Base-by-base conservation (phyloP, 2,329 filamentous ascomycete species). In the Diaporthe sp. region DNA sequence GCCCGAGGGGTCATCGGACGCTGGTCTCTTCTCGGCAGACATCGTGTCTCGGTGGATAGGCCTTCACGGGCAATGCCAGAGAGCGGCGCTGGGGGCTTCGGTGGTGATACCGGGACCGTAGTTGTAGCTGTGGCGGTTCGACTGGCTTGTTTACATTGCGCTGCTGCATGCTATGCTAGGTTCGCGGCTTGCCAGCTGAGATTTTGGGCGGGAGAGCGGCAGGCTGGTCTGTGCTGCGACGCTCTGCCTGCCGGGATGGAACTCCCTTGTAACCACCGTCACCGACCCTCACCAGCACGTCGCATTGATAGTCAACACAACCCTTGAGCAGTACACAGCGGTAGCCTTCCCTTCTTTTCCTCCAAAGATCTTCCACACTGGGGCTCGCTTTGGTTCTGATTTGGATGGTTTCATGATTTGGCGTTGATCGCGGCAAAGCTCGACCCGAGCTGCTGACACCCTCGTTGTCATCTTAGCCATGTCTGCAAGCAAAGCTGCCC, bases 21-120 rank as follows among this genome's bases (percentile, higher is more conserved):
- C 95, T 75, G 95, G 94, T 82, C 97, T 92, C 86, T 99, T 98
- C 85, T 97, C 96, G 77, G 94, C 90, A 45, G 95, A 95, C 96
- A 98, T 98, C 75, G n/a, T 74, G 72, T 55, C n/a, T 60, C 5
- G 22, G 42, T 30, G 15, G 52, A 82, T 79, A 30, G 58, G 28
- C 9, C 54, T 58, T 45, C 12, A 50, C 73, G 47, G 73, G 35
- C 17, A 47, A 55, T 40, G 64, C 58, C 57, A 60, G 47, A 57
- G 70, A 57, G 25, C 13, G 15, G 33, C 33, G 33, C 55, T 61
- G n/a, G 45, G 9, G 28, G 28, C 9, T 67, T 30, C 25, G 15
- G 54, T 22, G 19, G 25, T 58, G 45, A 25, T 40, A 40, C n/a
- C 19, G 19, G 22, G 22, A 55, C 50, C 45, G 47, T 66, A 28